Evolutionary conservation across 169 alveolate species (phyloP).

Genomic region (Plasmodium reichenowi): DNA sequence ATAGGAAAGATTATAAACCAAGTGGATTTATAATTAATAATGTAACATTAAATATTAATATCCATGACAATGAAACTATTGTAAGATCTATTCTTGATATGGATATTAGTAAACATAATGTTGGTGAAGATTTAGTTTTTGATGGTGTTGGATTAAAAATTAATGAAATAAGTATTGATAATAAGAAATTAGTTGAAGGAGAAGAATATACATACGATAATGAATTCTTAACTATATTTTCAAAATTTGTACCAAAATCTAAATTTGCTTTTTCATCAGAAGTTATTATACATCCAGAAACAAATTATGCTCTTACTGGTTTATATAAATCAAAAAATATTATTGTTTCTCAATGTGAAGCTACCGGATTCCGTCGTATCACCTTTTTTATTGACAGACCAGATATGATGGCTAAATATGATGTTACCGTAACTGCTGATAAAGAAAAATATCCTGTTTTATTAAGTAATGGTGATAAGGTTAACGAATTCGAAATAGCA

Average conservation of each 20-base stretch:
- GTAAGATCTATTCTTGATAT: constrained; percentile 82
- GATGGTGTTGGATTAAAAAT: constrained; percentile 91
- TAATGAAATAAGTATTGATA: constrained; percentile 84
- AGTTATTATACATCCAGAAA: constrained; percentile 89
- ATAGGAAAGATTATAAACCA: constrained; percentile 90
- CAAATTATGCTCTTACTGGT: constrained; percentile 87
- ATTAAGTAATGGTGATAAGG: constrained; percentile 89
- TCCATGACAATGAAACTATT: constrained; percentile 85
- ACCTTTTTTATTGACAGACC: constrained; percentile 94
- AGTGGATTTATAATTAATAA: constrained; percentile 86
- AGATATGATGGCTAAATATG: constrained; percentile 90
- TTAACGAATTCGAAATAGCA: constrained; percentile 83
- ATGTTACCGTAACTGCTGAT: constrained; percentile 90
- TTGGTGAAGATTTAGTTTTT: constrained; percentile 87
- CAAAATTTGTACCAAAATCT: constrained; percentile 79
- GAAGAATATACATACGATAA: constrained; percentile 82
- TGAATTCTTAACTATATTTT: constrained; percentile 82
- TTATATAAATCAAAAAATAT: constrained; percentile 90
- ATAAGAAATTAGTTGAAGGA: constrained; percentile 81
- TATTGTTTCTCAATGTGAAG: constrained; percentile 94
- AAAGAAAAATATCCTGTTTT: constrained; percentile 90
- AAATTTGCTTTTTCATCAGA: constrained; percentile 82
- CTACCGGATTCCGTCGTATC: constrained; percentile 93
- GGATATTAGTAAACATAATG: constrained; percentile 79
- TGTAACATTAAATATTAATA: constrained; percentile 85